A percentile compares a stretch with the other conserved stretches of the same genome.
These are phyloP conservation scores for Mucor saturninus DNA, from an alignment of 371 early-diverging fungal genomes.

Conservation along the genomic window DNA sequence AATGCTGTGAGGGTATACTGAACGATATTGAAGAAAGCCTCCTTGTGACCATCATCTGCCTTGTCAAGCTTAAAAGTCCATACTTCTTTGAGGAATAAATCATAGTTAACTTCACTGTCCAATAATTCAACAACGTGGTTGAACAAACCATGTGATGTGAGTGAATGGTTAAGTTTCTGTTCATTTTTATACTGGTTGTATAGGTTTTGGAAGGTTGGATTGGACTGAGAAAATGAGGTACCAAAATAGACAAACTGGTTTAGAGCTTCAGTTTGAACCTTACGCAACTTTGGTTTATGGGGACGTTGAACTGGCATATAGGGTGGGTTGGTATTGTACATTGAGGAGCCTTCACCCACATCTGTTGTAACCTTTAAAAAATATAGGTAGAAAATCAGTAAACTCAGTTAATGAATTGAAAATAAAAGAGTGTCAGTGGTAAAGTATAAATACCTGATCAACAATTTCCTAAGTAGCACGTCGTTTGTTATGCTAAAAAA, in stretches of 20 bases:
- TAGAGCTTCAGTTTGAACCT: constrained; percentile 20
- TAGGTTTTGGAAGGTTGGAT: constrained; percentile 12
- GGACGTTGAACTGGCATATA: constrained; percentile 17
- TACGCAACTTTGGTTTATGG: constrained; percentile 23
- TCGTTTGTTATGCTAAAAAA: not conserved
- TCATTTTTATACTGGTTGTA: constrained; percentile 16
- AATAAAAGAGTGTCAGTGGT: constrained; percentile 2
- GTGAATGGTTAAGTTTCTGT: constrained; percentile 18
- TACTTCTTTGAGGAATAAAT: constrained; percentile 16
- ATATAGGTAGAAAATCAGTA: constrained; percentile 6
- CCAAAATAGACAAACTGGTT: constrained; percentile 15
- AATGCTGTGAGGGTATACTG: constrained; percentile 21
- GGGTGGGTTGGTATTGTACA: constrained; percentile 17
- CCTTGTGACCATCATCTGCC: constrained; percentile 3
- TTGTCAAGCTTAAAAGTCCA: constrained; percentile 14
- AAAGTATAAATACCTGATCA: constrained; percentile 2
- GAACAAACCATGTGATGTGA: constrained; percentile 15
- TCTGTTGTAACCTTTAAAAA: constrained; percentile 16
- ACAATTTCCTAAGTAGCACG: not conserved
- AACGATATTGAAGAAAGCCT: constrained; percentile 14
- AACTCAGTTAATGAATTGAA: constrained; percentile 10
- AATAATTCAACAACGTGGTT: constrained; percentile 14
- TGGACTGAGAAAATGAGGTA: constrained; percentile 18
- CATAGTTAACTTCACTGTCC: constrained; percentile 19
- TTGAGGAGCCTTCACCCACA: constrained; percentile 11